These are phyloP conservation scores for Litchi chinensis DNA, from an alignment of 345 rosid genomes.

Conservation along the genomic window DNA sequence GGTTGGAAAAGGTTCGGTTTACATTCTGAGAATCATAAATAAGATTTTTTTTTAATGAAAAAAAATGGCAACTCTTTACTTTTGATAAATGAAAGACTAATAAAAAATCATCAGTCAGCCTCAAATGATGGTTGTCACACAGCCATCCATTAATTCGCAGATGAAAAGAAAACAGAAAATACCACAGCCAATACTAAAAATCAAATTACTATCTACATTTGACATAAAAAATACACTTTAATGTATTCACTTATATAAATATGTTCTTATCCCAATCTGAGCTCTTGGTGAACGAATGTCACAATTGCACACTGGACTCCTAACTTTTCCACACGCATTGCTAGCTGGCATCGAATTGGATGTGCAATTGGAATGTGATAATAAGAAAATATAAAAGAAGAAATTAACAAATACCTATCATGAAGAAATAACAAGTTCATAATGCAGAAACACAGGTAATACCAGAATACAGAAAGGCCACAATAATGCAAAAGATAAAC, in stretches of 20 bases:
- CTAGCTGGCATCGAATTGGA: background rate
- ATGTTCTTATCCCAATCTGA: background rate
- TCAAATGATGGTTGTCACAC: background rate
- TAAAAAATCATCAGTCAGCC: background rate
- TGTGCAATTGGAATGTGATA: background rate
- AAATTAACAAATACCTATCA: background rate
- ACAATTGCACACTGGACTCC: background rate
- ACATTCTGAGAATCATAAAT: background rate
- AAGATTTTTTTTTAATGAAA: background rate
- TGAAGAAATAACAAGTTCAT: background rate
- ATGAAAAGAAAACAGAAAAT: background rate
- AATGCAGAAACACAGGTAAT: background rate
- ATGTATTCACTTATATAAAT: no score
- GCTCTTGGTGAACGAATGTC: background rate
- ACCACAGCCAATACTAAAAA: background rate
- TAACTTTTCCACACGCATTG: background rate
- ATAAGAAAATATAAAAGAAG: background rate
- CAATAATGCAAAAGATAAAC: conserved; percentile 11
- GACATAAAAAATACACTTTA: background rate
- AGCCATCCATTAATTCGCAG: background rate
- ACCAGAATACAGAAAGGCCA: background rate
- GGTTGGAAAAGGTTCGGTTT: background rate
- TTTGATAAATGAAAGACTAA: background rate
- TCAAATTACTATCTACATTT: background rate
- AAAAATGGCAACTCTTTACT: background rate